phyloP scores from a whole-genome alignment of 768 basidiomycete species.

The Pulveroboletus frians region DNA sequence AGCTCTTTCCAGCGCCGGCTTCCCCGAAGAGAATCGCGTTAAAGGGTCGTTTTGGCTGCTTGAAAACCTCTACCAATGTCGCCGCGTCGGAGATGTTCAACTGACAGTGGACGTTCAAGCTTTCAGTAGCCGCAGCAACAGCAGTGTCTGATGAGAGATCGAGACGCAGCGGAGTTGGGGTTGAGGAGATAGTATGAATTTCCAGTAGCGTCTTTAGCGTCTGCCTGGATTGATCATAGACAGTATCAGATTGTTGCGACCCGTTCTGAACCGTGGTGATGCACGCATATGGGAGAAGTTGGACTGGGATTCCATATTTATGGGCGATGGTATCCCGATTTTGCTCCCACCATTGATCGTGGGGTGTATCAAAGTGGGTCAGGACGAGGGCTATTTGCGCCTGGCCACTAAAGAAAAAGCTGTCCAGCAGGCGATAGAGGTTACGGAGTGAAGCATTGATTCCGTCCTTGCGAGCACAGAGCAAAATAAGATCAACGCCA shows the following conservation, averaged over 20 bases:
- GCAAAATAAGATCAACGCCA: constrained; percentile 39
- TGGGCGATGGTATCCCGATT: constrained; percentile 25
- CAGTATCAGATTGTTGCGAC: neutral
- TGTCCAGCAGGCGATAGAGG: constrained; percentile 36
- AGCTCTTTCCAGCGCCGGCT: constrained; percentile 37
- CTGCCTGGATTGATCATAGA: constrained; percentile 13
- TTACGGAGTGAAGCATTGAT: constrained; percentile 31
- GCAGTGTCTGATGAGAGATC: constrained; percentile 13
- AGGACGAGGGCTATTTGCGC: constrained; percentile 37
- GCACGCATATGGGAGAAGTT: constrained; percentile 11
- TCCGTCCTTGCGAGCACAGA: constrained; percentile 35
- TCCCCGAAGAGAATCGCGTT: constrained; percentile 39
- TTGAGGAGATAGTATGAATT: constrained; percentile 4
- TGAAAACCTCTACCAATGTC: constrained; percentile 11
- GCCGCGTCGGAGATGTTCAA: constrained; percentile 10
- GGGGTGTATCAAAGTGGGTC: constrained; percentile 34
- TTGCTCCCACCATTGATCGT: constrained; percentile 36
- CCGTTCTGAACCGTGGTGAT: constrained; percentile 16
- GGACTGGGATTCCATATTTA: constrained; percentile 9
- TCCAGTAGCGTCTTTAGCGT: constrained; percentile 8
- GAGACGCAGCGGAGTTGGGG: constrained; percentile 10
- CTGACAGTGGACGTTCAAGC: constrained; percentile 11
- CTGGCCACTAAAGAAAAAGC: constrained; percentile 33
- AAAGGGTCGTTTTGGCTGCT: constrained; percentile 9
- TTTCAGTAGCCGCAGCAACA: neutral